These are phyloP conservation scores for Podospora pseudoanserina DNA, from an alignment of 495 filamentous ascomycete species.

Conservation along the genomic window DNA sequence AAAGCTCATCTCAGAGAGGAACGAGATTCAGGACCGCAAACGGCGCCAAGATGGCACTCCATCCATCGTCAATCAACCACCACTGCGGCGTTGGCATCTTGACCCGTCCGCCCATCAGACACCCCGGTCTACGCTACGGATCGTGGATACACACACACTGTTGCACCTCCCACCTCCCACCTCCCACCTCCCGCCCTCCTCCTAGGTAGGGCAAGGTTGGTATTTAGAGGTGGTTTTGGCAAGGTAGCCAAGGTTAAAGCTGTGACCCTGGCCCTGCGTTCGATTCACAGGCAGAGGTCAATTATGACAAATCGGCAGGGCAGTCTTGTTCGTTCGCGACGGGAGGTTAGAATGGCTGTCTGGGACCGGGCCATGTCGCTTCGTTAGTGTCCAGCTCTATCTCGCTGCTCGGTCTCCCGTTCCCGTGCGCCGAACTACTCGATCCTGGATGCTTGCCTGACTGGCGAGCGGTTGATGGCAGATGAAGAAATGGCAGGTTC, in stretches of 20 bases:
- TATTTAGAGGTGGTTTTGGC: background rate
- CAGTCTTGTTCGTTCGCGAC: background rate
- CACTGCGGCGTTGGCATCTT: conserved; percentile 18
- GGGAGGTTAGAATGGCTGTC: background rate
- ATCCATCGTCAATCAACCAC: conserved; percentile 19
- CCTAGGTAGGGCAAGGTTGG: background rate
- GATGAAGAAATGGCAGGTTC: background rate
- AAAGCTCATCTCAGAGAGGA: conserved; percentile 9
- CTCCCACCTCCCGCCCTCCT: background rate
- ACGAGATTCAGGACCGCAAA: conserved; percentile 28
- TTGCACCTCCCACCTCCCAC: background rate
- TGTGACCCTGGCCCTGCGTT: background rate
- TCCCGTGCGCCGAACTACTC: conserved; percentile 18
- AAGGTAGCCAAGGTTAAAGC: background rate
- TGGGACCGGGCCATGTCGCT: background rate
- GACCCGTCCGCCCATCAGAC: conserved; percentile 9
- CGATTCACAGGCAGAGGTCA: background rate
- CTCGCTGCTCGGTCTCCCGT: conserved; percentile 11
- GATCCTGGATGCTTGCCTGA: conserved; percentile 6
- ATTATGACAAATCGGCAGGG: background rate
- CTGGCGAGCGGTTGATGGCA: conserved; percentile 3
- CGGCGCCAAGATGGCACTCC: conserved; percentile 22
- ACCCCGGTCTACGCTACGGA: background rate
- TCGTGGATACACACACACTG: background rate
- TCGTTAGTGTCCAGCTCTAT: background rate